phyloP scores from a whole-genome alignment of 148 eudicot genomes.

The Persicaria tinctoria region DNA sequence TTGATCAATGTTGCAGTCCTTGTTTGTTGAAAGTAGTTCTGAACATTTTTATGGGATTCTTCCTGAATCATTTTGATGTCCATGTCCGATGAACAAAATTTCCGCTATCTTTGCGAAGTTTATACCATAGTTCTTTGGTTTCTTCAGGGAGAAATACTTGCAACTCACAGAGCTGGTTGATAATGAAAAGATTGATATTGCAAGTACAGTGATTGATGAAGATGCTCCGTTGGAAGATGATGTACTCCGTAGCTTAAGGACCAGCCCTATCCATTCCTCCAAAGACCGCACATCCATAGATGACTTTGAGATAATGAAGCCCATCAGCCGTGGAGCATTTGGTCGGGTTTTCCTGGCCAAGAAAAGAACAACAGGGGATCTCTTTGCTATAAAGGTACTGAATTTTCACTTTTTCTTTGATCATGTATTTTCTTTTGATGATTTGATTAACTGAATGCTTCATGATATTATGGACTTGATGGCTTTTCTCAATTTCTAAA shows the following conservation, averaged over 20 bases:
- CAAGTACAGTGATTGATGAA: conserved; percentile 92
- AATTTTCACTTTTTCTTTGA: neutral
- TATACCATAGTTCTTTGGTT: neutral
- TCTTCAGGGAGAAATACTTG: conserved; percentile 84
- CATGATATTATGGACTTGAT: neutral
- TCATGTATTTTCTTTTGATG: neutral
- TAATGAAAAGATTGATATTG: conserved; percentile 83
- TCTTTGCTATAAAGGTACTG: conserved; percentile 94
- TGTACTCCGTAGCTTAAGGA: conserved; percentile 84
- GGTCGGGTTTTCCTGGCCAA: conserved; percentile 94
- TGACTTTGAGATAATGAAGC: conserved; percentile 97
- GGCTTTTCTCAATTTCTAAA: neutral
- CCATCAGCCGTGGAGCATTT: conserved; percentile 97
- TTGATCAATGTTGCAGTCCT: neutral
- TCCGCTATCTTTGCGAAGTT: neutral
- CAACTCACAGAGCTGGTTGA: conserved; percentile 90
- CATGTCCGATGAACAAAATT: neutral
- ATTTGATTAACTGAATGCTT: neutral
- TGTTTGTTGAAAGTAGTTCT: neutral
- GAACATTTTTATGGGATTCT: neutral
- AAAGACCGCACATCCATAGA: conserved; percentile 96
- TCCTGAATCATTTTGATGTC: neutral
- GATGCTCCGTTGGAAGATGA: conserved; percentile 98
- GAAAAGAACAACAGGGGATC: conserved; percentile 96
- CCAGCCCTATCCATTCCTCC: conserved; percentile 83